phyloP scores from a whole-genome alignment of 2,329 filamentous ascomycete species.

The Cordyceps cateniannulata region DNA sequence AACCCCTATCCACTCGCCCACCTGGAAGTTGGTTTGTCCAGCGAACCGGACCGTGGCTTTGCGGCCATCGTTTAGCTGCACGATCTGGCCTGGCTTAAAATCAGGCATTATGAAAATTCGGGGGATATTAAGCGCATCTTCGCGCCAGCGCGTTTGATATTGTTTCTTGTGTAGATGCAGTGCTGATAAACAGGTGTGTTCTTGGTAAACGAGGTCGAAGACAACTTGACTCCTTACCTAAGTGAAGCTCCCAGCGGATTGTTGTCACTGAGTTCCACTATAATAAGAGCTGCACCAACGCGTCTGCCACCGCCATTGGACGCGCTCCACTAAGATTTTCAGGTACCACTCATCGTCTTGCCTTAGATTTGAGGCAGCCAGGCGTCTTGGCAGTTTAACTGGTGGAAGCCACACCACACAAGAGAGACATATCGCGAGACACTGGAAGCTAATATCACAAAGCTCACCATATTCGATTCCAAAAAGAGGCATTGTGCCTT shows the following conservation, averaged over 20 bases:
- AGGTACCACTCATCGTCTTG: neutral
- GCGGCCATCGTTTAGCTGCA: constrained; percentile 74
- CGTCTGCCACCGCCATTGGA: neutral
- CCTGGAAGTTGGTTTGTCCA: constrained; percentile 71
- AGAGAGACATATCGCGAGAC: constrained; percentile 5
- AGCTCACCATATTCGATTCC: neutral
- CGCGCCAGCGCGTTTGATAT: constrained; percentile 12
- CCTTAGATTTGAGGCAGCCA: constrained; percentile 6
- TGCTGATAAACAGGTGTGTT: constrained; percentile 3
- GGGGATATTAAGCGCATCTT: constrained; percentile 27
- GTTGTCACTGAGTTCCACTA: neutral
- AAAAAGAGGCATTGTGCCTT: neutral
- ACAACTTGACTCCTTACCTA: neutral
- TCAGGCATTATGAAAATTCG: constrained; percentile 44
- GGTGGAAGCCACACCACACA: neutral
- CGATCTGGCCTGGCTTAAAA: constrained; percentile 61
- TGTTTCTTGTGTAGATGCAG: neutral
- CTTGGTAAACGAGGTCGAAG: neutral
- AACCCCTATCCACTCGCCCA: constrained; percentile 82
- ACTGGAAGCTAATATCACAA: neutral
- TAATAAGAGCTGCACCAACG: neutral
- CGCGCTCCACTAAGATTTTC: constrained; percentile 1
- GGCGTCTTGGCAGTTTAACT: neutral
- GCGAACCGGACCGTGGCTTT: constrained; percentile 73
- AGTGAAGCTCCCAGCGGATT: neutral